Base-by-base conservation (phyloP, 208 protist species). In the Trichomonas vaginalis region DNA sequence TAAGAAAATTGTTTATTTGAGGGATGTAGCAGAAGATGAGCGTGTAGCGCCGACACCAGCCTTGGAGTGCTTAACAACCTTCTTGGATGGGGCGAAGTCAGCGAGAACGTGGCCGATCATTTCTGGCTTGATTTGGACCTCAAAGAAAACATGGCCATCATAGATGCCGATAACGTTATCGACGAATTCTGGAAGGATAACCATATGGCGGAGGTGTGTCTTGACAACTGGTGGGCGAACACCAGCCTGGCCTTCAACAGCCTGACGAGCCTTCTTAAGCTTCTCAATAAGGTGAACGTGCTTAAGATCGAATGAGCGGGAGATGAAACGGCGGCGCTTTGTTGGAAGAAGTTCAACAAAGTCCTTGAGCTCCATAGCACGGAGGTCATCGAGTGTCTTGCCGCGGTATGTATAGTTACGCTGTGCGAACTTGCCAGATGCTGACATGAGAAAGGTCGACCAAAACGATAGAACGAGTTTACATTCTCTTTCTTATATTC, bases 161-260 rank as follows among this genome's bases (percentile, higher is more conserved):
- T 99, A 99, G 95, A 99, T 98, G 97, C 98, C 99, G 96, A 99
- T 98, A 40, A 99, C 96, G 80, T 97, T 98, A 95, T 99, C 99
- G 95, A 99, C 99, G 99, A 99, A 99, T 97, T 99, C 98, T 95
- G 99, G 99, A 80, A 99, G 98, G 96, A 99, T 98, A 96, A 99
- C 98, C 97, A 99, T 99, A 17, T 27, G n/a, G 17, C 88, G 42
- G 27, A 95, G 40, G 49, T 95, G 88, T 79, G 88, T 95, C 37
- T 70, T 95, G 39, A 95, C 49, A 70, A 70, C 37, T 45, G 45
- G 27, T 95, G 88, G 88, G 32, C 40, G 27, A 35, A 51, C 49
- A n/a, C 82, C 82, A 39, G 49, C 17, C n/a, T 40, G 35, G 45
- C 88, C 88, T 32, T 95, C 23, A n/a, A 95, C 88, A 35, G 47